These are phyloP conservation scores for Juglanconis juglandina DNA, from an alignment of 2,329 filamentous ascomycete species.

Conservation along the genomic window DNA sequence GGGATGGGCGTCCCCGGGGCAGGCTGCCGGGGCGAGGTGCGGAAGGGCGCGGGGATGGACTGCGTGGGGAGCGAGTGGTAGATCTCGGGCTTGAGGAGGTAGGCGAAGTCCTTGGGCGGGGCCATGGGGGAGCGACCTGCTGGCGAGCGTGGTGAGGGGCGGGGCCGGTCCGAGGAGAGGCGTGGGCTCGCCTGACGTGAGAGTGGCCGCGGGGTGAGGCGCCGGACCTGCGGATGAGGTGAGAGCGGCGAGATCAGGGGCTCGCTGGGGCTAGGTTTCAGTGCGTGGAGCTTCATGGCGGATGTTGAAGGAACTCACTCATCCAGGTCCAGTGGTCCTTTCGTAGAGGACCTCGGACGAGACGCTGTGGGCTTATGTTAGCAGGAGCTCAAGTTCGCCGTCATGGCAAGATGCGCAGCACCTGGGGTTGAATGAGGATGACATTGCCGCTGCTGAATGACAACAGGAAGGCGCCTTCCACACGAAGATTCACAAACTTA, in stretches of 20 bases:
- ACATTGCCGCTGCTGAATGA: too few relatives aligned
- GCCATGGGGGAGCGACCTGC: slow-evolving; percentile 30
- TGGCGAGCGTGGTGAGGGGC: slow-evolving; percentile 29
- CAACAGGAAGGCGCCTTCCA: background rate
- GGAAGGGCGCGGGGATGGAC: slow-evolving; percentile 62
- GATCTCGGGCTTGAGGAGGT: slow-evolving; percentile 73
- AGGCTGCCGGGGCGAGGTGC: slow-evolving; percentile 64
- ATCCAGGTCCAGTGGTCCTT: slow-evolving; percentile 71
- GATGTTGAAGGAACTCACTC: slow-evolving; percentile 55
- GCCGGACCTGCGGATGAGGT: slow-evolving; percentile 23
- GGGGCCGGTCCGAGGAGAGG: slow-evolving; percentile 24
- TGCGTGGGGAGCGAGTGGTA: slow-evolving; percentile 75
- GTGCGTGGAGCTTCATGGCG: slow-evolving; percentile 7
- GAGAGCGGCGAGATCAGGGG: slow-evolving; percentile 22
- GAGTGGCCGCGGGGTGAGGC: slow-evolving; percentile 18
- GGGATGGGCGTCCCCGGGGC: slow-evolving; percentile 61
- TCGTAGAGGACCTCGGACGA: slow-evolving; percentile 67
- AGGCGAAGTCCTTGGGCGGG: slow-evolving; percentile 70
- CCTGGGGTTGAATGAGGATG: too few relatives aligned
- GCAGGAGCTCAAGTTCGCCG: background rate
- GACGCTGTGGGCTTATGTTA: slow-evolving; percentile 37
- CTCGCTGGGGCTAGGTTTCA: slow-evolving; percentile 22
- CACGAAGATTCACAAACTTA: slow-evolving; percentile 21
- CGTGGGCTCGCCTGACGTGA: slow-evolving; percentile 23
- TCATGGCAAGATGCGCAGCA: background rate